phyloP scores from a whole-genome alignment of 345 rosid genomes.

The Iberis pinnata region DNA sequence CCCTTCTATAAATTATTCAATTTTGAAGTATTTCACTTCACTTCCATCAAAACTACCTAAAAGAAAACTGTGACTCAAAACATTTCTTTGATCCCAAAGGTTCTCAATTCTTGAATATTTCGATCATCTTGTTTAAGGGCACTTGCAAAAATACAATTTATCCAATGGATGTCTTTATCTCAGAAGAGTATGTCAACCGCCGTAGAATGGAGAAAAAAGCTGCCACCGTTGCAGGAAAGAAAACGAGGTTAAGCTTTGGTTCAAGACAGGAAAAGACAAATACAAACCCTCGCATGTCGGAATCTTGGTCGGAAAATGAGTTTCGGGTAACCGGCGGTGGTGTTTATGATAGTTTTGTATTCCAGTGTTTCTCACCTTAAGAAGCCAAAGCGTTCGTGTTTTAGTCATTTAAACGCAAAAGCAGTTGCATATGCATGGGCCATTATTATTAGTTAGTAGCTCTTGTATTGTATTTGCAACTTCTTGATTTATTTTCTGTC shows the following conservation, averaged over 20 bases:
- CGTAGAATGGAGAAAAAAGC: constrained; percentile 50
- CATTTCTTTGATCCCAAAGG: not conserved
- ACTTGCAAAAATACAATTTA: too few relatives aligned
- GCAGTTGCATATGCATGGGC: constrained; percentile 4
- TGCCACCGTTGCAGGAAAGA: constrained; percentile 27
- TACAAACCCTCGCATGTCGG: not conserved
- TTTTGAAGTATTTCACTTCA: not conserved
- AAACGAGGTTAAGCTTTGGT: not conserved
- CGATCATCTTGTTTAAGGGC: too few relatives aligned
- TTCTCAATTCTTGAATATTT: not conserved
- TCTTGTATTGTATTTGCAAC: constrained; percentile 1
- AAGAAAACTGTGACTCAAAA: not conserved
- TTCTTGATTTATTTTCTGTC: not conserved
- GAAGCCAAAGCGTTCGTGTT: not conserved
- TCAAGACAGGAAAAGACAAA: constrained; percentile 13
- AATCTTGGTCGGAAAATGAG: constrained; percentile 16
- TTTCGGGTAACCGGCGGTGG: not conserved
- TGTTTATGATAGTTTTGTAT: constrained; percentile 24
- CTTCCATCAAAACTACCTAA: constrained; percentile 6
- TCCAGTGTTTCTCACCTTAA: constrained; percentile 25
- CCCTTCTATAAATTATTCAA: constrained; percentile 9
- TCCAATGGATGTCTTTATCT: constrained; percentile 63
- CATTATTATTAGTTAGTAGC: not conserved
- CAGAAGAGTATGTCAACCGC: constrained; percentile 53
- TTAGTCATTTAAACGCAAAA: not conserved